Percentiles rank a stretch among this genome's conserved stretches.
phyloP scores from a whole-genome alignment of 306 rosid genomes.

The Malus asiatica region DNA sequence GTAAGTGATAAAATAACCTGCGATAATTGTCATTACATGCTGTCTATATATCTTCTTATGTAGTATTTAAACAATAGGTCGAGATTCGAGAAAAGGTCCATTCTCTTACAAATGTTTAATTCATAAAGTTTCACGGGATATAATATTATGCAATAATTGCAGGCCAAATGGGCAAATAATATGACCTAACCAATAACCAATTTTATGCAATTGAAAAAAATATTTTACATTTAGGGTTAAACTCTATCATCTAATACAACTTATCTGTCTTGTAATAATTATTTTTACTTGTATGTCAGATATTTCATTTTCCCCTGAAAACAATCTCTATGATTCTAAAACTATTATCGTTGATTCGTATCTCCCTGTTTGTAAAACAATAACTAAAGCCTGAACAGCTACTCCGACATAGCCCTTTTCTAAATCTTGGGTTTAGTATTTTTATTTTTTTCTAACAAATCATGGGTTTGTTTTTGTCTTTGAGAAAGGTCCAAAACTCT shows the following conservation, averaged over 20 bases:
- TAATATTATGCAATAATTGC: background rate
- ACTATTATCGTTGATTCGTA: background rate
- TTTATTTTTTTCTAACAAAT: background rate
- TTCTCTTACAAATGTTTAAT: background rate
- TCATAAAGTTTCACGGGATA: background rate
- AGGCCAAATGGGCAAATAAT: background rate
- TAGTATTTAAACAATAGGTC: background rate
- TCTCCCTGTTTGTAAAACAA: background rate
- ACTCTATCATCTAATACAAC: no score
- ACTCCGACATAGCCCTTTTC: background rate
- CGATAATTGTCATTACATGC: background rate
- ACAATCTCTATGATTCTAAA: background rate
- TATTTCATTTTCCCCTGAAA: no score
- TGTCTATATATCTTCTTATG: background rate
- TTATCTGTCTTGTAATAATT: no score
- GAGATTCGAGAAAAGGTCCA: background rate
- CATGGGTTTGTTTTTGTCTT: background rate
- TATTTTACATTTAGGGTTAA: no score
- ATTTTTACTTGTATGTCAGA: no score
- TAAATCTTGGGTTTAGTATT: background rate
- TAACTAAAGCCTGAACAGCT: background rate
- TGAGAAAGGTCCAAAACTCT: background rate
- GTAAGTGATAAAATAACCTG: background rate
- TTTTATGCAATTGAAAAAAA: background rate
- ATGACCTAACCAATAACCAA: background rate